Conservation (phyloP, 2,329 filamentous ascomycete genomes). For the Monilinia fructicola region DNA sequence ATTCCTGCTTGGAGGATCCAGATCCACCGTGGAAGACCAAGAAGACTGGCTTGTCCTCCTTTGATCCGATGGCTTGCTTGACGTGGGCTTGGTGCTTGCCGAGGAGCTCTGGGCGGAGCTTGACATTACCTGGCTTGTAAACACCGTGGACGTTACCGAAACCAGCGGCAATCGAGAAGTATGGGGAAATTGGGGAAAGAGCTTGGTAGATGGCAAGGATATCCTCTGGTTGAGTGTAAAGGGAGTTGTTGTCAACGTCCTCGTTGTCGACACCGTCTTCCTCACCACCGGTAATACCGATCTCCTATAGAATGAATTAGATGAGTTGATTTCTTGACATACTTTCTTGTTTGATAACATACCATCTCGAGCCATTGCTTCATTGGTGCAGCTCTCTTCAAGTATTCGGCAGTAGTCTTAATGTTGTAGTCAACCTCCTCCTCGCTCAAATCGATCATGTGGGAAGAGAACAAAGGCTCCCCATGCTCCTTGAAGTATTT, state of each 20-base stretch:
- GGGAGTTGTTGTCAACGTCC: slow-evolving; percentile 90
- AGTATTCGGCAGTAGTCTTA: slow-evolving; percentile 85
- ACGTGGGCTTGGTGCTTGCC: slow-evolving; percentile 95
- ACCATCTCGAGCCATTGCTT: slow-evolving; percentile 99
- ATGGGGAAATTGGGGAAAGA: slow-evolving; percentile 80
- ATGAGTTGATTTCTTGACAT: slow-evolving; percentile 9
- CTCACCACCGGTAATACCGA: slow-evolving; percentile 94
- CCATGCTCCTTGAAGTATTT: slow-evolving; percentile 89
- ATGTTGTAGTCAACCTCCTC: slow-evolving; percentile 90
- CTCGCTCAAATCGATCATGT: slow-evolving; percentile 99
- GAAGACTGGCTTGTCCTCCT: slow-evolving; percentile 90
- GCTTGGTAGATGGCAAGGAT: slow-evolving; percentile 89
- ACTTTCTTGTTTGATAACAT: slow-evolving; percentile 32
- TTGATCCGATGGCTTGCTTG: slow-evolving; percentile 70
- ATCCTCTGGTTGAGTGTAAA: slow-evolving; percentile 98
- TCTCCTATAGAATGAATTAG: slow-evolving; percentile 53
- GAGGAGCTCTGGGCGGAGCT: slow-evolving; percentile 92
- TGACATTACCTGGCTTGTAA: slow-evolving; percentile 97
- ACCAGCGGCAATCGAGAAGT: slow-evolving; percentile 97
- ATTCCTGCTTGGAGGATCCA: slow-evolving; percentile 88
- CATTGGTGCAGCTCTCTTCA: slow-evolving; percentile 91
- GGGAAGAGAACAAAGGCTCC: slow-evolving; percentile 89
- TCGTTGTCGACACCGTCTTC: slow-evolving; percentile 99
- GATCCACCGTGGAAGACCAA: slow-evolving; percentile 99
- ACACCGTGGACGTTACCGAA: slow-evolving; percentile 99